Evolutionary conservation across 306 rosid species (phyloP).

Genomic region (Sicyos baderoa): DNA sequence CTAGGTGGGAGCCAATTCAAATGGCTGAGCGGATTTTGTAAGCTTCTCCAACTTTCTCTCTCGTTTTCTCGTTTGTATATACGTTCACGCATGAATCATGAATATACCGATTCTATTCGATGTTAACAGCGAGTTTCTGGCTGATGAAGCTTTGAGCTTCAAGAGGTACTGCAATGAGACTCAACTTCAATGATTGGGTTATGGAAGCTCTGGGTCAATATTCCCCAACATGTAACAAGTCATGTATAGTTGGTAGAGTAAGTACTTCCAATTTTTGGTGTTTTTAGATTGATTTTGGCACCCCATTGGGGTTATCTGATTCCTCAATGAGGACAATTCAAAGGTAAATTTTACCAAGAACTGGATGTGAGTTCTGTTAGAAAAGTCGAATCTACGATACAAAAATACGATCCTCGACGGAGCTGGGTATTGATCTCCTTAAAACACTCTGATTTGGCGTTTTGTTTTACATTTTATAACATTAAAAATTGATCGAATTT

Average conservation of each 20-base stretch:
- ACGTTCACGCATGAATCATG: not conserved
- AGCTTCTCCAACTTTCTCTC: conserved; percentile 23
- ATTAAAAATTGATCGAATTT: not conserved
- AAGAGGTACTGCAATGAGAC: conserved; percentile 76
- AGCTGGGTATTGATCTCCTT: not conserved
- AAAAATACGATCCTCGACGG: not conserved
- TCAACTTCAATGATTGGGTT: conserved; percentile 29
- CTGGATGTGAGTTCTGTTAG: not conserved
- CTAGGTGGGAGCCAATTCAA: conserved; percentile 64
- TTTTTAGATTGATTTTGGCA: conserved; percentile 9
- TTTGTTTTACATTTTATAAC: not conserved
- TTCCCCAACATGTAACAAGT: not conserved
- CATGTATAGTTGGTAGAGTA: not conserved
- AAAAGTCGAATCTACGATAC: not conserved
- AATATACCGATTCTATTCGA: conserved; percentile 18
- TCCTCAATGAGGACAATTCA: not conserved
- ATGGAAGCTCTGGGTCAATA: not conserved
- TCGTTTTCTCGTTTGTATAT: not conserved
- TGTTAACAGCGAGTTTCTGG: conserved; percentile 54
- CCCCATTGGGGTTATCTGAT: not conserved
- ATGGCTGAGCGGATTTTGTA: conserved; percentile 77
- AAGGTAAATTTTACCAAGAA: not conserved
- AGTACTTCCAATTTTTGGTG: not conserved
- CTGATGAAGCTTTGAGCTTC: conserved; percentile 71
- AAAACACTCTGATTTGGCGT: not conserved